Base-by-base conservation (phyloP, 306 rosid genomes). In the Prunus armeniaca region DNA sequence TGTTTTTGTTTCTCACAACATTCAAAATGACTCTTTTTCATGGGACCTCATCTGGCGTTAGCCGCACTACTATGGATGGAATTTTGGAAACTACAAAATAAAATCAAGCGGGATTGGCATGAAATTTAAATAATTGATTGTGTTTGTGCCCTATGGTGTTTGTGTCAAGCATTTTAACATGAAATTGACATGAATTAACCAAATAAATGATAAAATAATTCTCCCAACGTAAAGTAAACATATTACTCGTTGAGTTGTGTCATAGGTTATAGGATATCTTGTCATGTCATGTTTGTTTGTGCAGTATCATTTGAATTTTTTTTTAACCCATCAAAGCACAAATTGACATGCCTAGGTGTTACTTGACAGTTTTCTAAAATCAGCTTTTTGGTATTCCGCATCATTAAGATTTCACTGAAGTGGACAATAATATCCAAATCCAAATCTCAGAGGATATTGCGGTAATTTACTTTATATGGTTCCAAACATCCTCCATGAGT, bases 1-100 rank as follows among this genome's bases (percentile, higher is more conserved):
- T 34, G 67, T 58, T 66, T 67, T 52, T 65, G 60, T 19, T 70
- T 65, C 77, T 68, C 56, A 68, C 25, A 54, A 60, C 72, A 77
- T 71, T 65, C 76, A 54, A 56, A 28, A 34, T 25, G 8, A 73
- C 63, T 57, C 50, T 27, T 76, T 65, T 3, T 56, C 13, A 25
- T 4, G 11, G 34, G 15, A 60, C 34, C 25, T 60, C 4, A 0
- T 25, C 17, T 25, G 34, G 34, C 8, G 9, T 58, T 58, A 24
- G 3, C 51, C 15, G 5, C 27, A 14, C 3, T 52, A 54, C 50
- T 6, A 71, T 24, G 64, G 12, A 6, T 55, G 32, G 22, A 2
- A 8, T 50, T 63, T 49, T n/a, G n/a, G 2, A 71, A 12, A 30
- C 5, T 27, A 30, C 32, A 20, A 17, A 45, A 69, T 56, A 56